Evolutionary conservation across 1,139 yeast genomes (phyloP).

Genomic region (Geotrichum australiense): DNA sequence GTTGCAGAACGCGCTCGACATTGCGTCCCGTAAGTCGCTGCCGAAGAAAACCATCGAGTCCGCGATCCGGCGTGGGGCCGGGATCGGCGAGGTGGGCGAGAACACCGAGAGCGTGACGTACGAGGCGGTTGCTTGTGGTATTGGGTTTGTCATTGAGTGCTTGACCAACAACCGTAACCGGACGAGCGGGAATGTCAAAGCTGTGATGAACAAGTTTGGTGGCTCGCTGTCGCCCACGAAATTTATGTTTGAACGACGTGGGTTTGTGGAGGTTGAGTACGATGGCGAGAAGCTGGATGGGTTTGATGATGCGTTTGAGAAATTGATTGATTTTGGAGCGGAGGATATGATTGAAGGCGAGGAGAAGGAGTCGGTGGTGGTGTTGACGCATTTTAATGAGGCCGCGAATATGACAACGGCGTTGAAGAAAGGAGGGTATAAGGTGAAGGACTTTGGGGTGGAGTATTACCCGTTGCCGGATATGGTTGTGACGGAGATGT

Average conservation of each 20-base stretch:
- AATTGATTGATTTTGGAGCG: constrained; percentile 72
- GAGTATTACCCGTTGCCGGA: constrained; percentile 63
- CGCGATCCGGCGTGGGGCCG: constrained; percentile 81
- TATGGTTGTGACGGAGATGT: constrained; percentile 42
- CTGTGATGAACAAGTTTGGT: constrained; percentile 62
- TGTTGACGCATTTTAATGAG: constrained; percentile 53
- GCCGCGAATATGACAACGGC: constrained; percentile 55
- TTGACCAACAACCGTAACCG: constrained; percentile 83
- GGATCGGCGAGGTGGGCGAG: constrained; percentile 38
- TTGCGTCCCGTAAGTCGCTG: constrained; percentile 71
- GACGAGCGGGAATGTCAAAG: constrained; percentile 67
- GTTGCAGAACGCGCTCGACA: constrained; percentile 66
- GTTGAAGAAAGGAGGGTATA: constrained; percentile 48
- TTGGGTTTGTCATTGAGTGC: constrained; percentile 76
- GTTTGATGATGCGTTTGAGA: constrained; percentile 59
- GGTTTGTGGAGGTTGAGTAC: constrained; percentile 50
- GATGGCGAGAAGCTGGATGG: constrained; percentile 34
- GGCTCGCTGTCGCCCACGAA: constrained; percentile 67
- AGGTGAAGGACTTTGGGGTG: constrained; percentile 63
- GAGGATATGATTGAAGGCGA: constrained; percentile 58
- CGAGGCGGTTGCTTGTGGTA: constrained; percentile 90
- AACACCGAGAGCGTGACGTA: constrained; percentile 50
- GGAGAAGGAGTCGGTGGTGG: constrained; percentile 19
- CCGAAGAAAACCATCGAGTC: constrained; percentile 78
- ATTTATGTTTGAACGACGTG: constrained; percentile 70